phyloP scores from a whole-genome alignment of 306 rosid species.

The Glycine latifolia region DNA sequence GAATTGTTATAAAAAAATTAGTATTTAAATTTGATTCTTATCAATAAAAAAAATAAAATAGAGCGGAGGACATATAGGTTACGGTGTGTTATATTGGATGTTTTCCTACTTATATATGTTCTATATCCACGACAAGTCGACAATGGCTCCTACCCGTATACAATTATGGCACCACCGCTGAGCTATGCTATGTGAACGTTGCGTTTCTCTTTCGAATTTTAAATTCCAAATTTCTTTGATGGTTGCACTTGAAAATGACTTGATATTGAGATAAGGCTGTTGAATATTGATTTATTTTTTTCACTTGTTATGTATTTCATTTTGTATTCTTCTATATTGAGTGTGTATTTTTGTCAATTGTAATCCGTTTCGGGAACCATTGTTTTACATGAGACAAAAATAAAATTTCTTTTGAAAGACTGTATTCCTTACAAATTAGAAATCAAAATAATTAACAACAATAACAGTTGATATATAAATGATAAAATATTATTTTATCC shows the following conservation, averaged over 20 bases:
- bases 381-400: constrained; percentile 30
- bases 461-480: no score
- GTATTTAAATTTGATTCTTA: background rate
- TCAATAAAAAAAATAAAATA: background rate
- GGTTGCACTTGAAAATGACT: constrained; percentile 52
- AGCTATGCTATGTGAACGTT: constrained; percentile 46
- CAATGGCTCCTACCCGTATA: constrained; percentile 28
- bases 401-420: constrained; percentile 1
- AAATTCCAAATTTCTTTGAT: constrained; percentile 47
- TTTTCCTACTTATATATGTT: background rate
- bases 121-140: background rate
- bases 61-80: background rate
- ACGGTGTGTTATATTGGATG: background rate
- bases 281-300: constrained; percentile 13
- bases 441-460: background rate
- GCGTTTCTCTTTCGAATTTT: constrained; percentile 56
- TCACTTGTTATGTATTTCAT: background rate
- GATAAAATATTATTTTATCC: no score
- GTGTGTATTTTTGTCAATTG: constrained; percentile 11
- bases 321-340: constrained; percentile 11
- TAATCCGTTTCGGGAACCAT: constrained; percentile 22
- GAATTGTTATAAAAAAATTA: no score
- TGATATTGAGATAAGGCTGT: constrained; percentile 51
- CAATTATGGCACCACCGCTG: constrained; percentile 46
- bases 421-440: constrained; percentile 21